phyloP scores from a whole-genome alignment of 805 yeast species.

The Zygotorulaspora chibaensis region DNA sequence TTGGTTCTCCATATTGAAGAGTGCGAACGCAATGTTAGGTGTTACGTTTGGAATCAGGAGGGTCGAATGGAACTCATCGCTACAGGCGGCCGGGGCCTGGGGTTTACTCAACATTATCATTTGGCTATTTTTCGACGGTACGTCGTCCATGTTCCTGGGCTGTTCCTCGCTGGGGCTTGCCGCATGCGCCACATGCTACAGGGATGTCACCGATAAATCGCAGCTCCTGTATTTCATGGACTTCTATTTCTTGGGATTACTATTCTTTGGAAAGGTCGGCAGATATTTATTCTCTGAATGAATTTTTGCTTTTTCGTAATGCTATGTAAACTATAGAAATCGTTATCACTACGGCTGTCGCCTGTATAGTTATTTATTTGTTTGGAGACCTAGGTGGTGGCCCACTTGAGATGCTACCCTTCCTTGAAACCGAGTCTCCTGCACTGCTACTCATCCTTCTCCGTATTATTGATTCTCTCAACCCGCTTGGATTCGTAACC shows the following conservation, averaged over 20 bases:
- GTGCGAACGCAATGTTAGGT: constrained; percentile 58
- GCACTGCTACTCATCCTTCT: constrained; percentile 36
- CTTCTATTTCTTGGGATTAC: constrained; percentile 60
- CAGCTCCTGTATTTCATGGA: constrained; percentile 36
- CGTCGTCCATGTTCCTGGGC: constrained; percentile 48
- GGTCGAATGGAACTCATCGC: constrained; percentile 61
- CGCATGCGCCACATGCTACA: constrained; percentile 21
- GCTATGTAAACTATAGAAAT: not conserved
- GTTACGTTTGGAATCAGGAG: constrained; percentile 65
- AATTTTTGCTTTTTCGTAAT: not conserved
- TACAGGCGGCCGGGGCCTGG: constrained; percentile 65
- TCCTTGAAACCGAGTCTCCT: constrained; percentile 30
- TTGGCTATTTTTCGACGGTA: constrained; percentile 63
- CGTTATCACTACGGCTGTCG: not conserved
- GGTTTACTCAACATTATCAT: constrained; percentile 56
- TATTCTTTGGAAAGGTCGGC: constrained; percentile 67
- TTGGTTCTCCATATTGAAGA: constrained; percentile 21
- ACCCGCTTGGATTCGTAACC: constrained; percentile 35
- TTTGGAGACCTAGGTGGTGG: constrained; percentile 36
- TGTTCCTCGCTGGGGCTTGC: constrained; percentile 29
- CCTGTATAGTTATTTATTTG: constrained; percentile 11
- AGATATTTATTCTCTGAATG: constrained; percentile 42
- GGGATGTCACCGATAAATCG: constrained; percentile 20
- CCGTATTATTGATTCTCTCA: constrained; percentile 34
- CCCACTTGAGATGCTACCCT: constrained; percentile 36